Evolutionary conservation across 139 green algal species (phyloP).

Genomic region (Auxenochlorella pyrenoidosa): DNA sequence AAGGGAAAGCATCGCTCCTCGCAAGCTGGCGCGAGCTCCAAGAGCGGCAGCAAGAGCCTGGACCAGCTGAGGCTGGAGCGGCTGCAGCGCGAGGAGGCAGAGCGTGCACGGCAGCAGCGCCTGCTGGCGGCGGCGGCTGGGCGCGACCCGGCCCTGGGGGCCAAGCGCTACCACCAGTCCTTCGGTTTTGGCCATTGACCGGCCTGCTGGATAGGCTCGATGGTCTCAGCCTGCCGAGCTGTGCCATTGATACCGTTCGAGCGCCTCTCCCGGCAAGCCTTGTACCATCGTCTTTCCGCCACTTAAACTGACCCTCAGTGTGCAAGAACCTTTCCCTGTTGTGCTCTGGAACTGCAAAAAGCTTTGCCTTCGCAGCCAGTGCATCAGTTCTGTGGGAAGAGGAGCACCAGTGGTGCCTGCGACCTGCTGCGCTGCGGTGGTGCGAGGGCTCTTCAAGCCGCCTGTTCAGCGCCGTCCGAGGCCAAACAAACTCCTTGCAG

Average conservation of each 20-base stretch:
- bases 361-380: not conserved
- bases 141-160: not conserved
- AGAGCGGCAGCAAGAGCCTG: conserved; percentile 3
- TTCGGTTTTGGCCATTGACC: conserved; percentile 20
- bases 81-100: conserved; percentile 58
- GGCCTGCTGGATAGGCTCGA: not conserved
- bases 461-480: no score
- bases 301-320: no score
- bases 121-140: conserved; percentile 11
- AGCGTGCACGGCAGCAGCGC: conserved; percentile 43
- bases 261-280: no score
- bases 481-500: no score
- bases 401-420: no score
- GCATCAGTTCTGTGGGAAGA: no score
- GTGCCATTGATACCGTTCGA: no score
- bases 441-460: no score
- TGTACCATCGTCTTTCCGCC: no score
- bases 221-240: not conserved
- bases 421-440: no score
- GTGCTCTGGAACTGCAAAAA: no score
- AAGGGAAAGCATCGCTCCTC: not conserved
- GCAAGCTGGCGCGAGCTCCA: conserved; percentile 6
- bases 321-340: no score
- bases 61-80: conserved; percentile 67
- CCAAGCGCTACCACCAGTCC: conserved; percentile 21